Base-by-base conservation (phyloP, 2,329 filamentous ascomycete species). In the Ceratocystiopsis sp. region DNA sequence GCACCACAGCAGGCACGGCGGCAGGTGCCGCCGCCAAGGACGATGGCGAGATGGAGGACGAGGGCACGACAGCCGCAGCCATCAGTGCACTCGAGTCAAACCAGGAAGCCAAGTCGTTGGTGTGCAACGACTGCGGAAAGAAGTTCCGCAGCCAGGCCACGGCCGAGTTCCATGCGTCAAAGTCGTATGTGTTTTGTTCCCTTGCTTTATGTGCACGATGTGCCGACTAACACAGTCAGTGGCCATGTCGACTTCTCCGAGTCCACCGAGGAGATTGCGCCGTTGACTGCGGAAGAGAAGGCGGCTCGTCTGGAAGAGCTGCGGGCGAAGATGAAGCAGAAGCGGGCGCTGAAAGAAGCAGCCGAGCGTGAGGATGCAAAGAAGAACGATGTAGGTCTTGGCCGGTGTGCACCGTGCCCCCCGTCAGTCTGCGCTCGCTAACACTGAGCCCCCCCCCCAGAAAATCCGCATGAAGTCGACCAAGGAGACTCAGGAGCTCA, bases 111-210 rank as follows among this genome's bases (percentile, higher is more conserved):
- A 74, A 77, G 55, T 93, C 85, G 40, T 75, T 96, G 44, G 72
- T 93, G 41, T 98, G 91, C 71, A 91, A 94, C 50, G 89, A 95
- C 45, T 98, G 91, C 57, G 81, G 82, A 56, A 95, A 94, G 70
- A 81, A 78, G 57, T 93, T 98, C 62, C 73, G 84, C 51, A 84
- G 76, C 54, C 75, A 80, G 50, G 77, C 78, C 21, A 75, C 89
- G 51, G 91, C 87, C 11, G 80, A 89, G 54, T 94, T 85, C 58
- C 91, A 98, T 58, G 91, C 86, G 32, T 76, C 76, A 54, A 94
- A 93, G 65, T 89, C 84, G 65, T 80, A 58, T 48, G 72, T 60
- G 35, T 32, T 43, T 7, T 5, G 16, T 35, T 21, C 29, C 12
- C 10, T 19, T n/a, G 4, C 13, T 32, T 35, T 33, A 32, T 19